Conservation (phyloP, 2,329 filamentous ascomycete genomes). For the Cryphonectria nitschkei region DNA sequence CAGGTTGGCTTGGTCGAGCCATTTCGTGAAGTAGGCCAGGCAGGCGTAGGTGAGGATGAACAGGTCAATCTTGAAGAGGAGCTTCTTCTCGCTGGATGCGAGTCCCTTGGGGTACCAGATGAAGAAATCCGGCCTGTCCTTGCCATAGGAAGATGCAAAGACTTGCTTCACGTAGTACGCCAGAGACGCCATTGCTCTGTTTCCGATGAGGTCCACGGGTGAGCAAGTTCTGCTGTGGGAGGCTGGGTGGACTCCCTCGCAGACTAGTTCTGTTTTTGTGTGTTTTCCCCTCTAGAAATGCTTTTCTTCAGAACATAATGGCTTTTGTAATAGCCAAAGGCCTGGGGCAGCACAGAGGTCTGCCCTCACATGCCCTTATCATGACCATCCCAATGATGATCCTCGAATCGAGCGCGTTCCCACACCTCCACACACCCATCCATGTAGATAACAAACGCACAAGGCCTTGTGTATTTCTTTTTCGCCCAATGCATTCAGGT, state of each 20-base stretch:
- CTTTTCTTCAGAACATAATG: neutral
- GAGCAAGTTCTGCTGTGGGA: neutral
- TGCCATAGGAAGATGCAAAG: conserved; percentile 37
- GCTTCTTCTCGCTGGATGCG: conserved; percentile 33
- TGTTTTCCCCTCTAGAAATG: neutral
- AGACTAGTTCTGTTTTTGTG: neutral
- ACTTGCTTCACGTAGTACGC: conserved; percentile 32
- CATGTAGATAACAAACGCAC: neutral
- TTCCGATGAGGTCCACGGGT: neutral
- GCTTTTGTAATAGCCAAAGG: neutral
- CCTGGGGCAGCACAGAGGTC: neutral
- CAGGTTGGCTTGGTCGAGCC: conserved; percentile 37
- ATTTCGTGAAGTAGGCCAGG: conserved; percentile 37
- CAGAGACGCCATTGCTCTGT: conserved; percentile 19
- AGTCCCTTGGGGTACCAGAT: conserved; percentile 36
- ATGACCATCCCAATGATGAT: neutral
- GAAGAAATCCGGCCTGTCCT: conserved; percentile 33
- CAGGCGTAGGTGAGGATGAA: conserved; percentile 38
- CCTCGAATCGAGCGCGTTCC: neutral
- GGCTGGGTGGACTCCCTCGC: neutral
- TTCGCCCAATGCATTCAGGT: neutral
- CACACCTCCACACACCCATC: neutral
- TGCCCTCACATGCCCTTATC: neutral
- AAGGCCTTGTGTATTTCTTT: neutral
- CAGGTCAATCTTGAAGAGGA: conserved; percentile 38